Conservation (phyloP, 169 alveolate species). For the Miamiensis avidus region DNA sequence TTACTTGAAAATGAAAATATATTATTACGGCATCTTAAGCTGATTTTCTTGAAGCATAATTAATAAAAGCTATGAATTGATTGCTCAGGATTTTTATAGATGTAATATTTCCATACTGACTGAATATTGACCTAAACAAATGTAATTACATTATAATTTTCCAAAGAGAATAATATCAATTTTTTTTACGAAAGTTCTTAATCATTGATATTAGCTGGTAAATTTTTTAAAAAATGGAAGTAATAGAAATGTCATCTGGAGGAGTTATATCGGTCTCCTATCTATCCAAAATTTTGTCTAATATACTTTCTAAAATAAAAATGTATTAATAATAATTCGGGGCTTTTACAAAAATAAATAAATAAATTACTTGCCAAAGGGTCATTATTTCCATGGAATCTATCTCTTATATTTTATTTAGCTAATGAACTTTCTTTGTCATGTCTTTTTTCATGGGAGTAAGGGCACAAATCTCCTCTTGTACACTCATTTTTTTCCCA, state of each 20-base stretch:
- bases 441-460: slow-evolving; percentile 69
- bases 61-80: slow-evolving; percentile 73
- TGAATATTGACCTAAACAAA: slow-evolving; percentile 40
- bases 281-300: slow-evolving; percentile 14
- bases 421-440: slow-evolving; percentile 59
- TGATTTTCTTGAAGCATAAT: slow-evolving; percentile 62
- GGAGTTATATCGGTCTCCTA: slow-evolving; percentile 51
- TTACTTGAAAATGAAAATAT: too few relatives aligned
- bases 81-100: slow-evolving; percentile 60
- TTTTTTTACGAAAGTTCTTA: slow-evolving; percentile 37
- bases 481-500: slow-evolving; percentile 93
- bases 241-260: slow-evolving; percentile 74
- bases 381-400: slow-evolving; percentile 85
- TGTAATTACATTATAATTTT: neutral
- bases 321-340: too few relatives aligned
- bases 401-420: slow-evolving; percentile 79
- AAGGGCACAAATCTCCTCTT: slow-evolving; percentile 95
- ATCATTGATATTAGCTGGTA: slow-evolving; percentile 46
- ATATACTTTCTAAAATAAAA: slow-evolving; percentile 30
- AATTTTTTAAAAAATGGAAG: slow-evolving; percentile 78
- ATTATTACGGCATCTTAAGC: slow-evolving; percentile 75
- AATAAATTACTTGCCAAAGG: slow-evolving; percentile 82
- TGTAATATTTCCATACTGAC: slow-evolving; percentile 68
- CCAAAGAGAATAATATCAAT: neutral
- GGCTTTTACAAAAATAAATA: too few relatives aligned